These are phyloP conservation scores for Epichloe scottii DNA, from an alignment of 2,329 filamentous ascomycete species.

Conservation along the genomic window DNA sequence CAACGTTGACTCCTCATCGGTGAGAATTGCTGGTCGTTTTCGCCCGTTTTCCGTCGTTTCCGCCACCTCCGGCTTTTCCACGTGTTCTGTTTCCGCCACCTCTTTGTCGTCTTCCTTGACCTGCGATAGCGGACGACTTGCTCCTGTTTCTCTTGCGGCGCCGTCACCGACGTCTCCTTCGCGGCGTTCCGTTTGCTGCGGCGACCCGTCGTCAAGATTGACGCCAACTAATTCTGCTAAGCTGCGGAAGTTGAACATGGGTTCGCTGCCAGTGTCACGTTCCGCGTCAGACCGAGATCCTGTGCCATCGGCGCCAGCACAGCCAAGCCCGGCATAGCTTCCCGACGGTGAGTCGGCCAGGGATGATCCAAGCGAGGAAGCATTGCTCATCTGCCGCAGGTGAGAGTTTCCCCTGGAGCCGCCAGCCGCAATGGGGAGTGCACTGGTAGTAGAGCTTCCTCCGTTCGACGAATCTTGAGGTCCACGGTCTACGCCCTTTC, in stretches of 20 bases:
- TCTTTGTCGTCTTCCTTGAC: slow-evolving; percentile 26
- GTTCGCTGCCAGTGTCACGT: slow-evolving; percentile 46
- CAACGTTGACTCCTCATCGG: slow-evolving; percentile 3
- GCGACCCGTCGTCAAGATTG: slow-evolving; percentile 35
- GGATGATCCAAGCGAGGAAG: slow-evolving; percentile 73
- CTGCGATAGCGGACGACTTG: slow-evolving; percentile 21
- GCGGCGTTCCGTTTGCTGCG: slow-evolving; percentile 18
- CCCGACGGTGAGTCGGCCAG: slow-evolving; percentile 52
- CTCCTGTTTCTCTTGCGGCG: slow-evolving; percentile 7
- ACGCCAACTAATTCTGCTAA: slow-evolving; percentile 73
- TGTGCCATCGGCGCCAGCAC: slow-evolving; percentile 18
- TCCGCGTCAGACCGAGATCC: slow-evolving; percentile 39
- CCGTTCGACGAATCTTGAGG: slow-evolving; percentile 11
- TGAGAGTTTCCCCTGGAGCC: slow-evolving; percentile 53
- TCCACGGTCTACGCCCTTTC: slow-evolving; percentile 54
- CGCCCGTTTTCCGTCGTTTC: background rate
- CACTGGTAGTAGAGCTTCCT: slow-evolving; percentile 22
- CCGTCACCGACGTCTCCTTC: slow-evolving; percentile 12
- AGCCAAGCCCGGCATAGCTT: slow-evolving; percentile 31
- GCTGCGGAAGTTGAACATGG: slow-evolving; percentile 86
- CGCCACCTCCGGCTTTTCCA: slow-evolving; percentile 12
- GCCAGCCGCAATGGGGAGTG: slow-evolving; percentile 35
- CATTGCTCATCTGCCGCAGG: slow-evolving; percentile 72
- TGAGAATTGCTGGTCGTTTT: background rate
- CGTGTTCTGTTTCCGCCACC: slow-evolving; percentile 19